Evolutionary conservation across 768 basidiomycete species (phyloP), one percentile per base, ranked within the genome.

Genomic region (Agrocybe pediades): DNA sequence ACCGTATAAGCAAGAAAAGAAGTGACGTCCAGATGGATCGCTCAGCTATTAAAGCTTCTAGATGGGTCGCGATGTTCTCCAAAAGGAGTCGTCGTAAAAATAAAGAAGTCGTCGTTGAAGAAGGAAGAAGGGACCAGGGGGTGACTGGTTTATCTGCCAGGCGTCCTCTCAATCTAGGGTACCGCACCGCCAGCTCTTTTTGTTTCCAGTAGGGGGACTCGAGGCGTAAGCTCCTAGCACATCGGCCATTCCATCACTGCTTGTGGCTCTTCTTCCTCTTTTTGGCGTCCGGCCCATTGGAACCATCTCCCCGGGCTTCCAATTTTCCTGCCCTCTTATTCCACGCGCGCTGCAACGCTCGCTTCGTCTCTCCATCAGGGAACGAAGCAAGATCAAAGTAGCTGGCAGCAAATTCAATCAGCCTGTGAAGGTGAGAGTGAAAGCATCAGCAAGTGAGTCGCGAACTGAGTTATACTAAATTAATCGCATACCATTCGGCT

Each of bases 321-420:
- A 55, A 46, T 41, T 81, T 82, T 1, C 82, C 79, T 9, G 74
- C 59, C 49, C 66, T 73, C 74, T 90, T 91, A 57, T 76, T 75
- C 30, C 74, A 57, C 7, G 82, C 72, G 7, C 83, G 74, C 61
- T 81, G 72, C 19, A 93, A 65, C 0, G 84, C 81, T 7, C 81
- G 74, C 70, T 89, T 92, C 26, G 85, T 83, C 64, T 89, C 87
- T 3, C 88, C 85, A 25, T 87, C 83, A 0, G 81, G 72, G 75
- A 94, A 90, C 1, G 70, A 65, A 8, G 63, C 23, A 6, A 86
- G 58, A 63, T 95, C 90, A 68, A 86, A 96, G 70, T 95, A 95
- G 27, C 67, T 66, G 0, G 68, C 58, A 2, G 75, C 75, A 47
- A 61, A 68, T 55, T 76, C 75, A 29, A 75, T 58, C 16, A 76